Evolutionary conservation across 2,329 filamentous ascomycete species (phyloP), one percentile per base, ranked within the genome.

Genomic region (Anthostomella pinea): DNA sequence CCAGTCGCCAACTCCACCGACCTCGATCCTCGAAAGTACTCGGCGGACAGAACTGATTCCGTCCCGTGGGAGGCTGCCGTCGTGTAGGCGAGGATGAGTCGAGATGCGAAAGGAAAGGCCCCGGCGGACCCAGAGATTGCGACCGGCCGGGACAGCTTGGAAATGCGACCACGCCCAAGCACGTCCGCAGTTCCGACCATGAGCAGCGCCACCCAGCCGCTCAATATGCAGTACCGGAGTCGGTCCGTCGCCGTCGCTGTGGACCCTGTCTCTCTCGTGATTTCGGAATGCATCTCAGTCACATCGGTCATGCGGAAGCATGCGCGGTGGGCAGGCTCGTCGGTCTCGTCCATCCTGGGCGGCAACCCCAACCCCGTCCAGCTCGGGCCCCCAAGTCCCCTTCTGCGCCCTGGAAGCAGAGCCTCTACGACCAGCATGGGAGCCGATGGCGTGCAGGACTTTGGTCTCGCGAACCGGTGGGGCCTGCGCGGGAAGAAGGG

Each of bases 221-320:
- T 63, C 45, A 65, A 74, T 46, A 77, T 77, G 67, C 72, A 77
- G 50, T 80, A 79, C 53, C 68, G 76, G 53, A 79, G 71, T 53
- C 73, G 75, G 13, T 76, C 76, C 6, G 73, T 90, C 20, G 79
- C 86, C 21, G 87, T 95, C 45, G 87, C 90, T 27, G 85, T 95
- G 50, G 87, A 95, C 57, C 89, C 90, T 2, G 83, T 95, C 39
- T 90, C 89, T 31, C 72, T 98, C 54, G 89, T 98, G 49, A 95
- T 95, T 46, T 95, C 91, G 65, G 93, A 98, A 81, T 98, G 93
- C 65, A 97, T 97, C 60, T 91, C 90, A 29, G 91, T 98, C 67
- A 97, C 93, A 10, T 96, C 91, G 45, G 89, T 90, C 43, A 96
- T 98, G 77, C 90, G 95, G 58, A 98, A 98, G 69, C 85, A 96